phyloP scores from a whole-genome alignment of 768 basidiomycete genomes.

The Boletus insuetus region DNA sequence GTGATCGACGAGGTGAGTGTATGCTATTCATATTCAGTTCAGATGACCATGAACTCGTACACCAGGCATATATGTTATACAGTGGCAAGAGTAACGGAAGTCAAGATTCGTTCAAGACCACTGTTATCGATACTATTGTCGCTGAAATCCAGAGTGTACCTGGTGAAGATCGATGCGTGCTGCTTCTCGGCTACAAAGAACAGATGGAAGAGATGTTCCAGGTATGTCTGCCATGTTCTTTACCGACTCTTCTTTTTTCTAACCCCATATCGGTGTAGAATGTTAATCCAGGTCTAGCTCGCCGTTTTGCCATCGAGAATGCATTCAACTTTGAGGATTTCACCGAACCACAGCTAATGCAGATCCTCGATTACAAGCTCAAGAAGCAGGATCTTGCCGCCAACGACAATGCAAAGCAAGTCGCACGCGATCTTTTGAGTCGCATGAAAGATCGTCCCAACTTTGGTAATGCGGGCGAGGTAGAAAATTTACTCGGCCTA shows the following conservation, averaged over 20 bases:
- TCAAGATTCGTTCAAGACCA: slow-evolving; percentile 54
- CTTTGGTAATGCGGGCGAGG: slow-evolving; percentile 65
- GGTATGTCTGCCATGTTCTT: slow-evolving; percentile 32
- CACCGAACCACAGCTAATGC: slow-evolving; percentile 46
- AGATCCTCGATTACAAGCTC: slow-evolving; percentile 56
- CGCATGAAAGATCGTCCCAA: slow-evolving; percentile 45
- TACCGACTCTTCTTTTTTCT: not conserved
- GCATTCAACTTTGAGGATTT: slow-evolving; percentile 72
- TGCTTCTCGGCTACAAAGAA: slow-evolving; percentile 62
- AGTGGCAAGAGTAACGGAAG: slow-evolving; percentile 34
- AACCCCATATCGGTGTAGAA: slow-evolving; percentile 39
- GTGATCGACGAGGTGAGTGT: slow-evolving; percentile 62
- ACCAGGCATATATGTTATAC: slow-evolving; percentile 47
- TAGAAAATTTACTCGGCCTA: slow-evolving; percentile 54
- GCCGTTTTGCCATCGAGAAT: slow-evolving; percentile 67
- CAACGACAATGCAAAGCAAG: slow-evolving; percentile 52
- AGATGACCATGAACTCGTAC: not conserved
- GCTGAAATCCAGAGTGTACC: slow-evolving; percentile 69
- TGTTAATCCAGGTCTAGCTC: slow-evolving; percentile 63
- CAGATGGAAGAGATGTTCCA: slow-evolving; percentile 77
- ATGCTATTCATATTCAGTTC: slow-evolving; percentile 8
- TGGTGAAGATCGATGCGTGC: slow-evolving; percentile 67
- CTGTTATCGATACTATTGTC: slow-evolving; percentile 73
- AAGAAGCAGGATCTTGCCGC: slow-evolving; percentile 55
- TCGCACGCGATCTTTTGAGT: slow-evolving; percentile 48